Conservation (phyloP, 371 early-diverging fungal species). For the Mucor mucedo region DNA sequence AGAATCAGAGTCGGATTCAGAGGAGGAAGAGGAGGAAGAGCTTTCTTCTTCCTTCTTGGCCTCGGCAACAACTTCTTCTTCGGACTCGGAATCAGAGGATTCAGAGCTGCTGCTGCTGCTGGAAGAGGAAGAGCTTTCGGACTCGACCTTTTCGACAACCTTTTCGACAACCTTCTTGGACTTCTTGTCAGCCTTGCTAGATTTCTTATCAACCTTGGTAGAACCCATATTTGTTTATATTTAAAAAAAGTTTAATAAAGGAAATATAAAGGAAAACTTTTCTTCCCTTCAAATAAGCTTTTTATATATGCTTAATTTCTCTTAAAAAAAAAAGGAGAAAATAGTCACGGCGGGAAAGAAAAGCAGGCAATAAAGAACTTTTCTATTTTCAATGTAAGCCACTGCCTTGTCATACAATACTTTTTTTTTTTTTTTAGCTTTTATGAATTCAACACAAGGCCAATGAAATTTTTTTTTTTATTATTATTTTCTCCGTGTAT, state of each 20-base stretch:
- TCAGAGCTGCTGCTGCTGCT: slow-evolving; percentile 17
- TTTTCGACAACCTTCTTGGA: slow-evolving; percentile 16
- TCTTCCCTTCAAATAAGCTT: background rate
- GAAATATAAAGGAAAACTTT: background rate
- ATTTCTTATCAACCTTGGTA: slow-evolving; percentile 15
- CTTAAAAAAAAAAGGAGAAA: background rate
- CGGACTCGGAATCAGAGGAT: slow-evolving; percentile 15
- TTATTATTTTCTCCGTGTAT: too few relatives aligned
- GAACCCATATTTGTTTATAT: slow-evolving; percentile 20
- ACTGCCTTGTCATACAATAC: background rate
- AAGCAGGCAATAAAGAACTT: background rate
- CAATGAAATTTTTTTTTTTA: background rate
- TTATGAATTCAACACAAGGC: background rate
- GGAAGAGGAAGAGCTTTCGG: slow-evolving; percentile 7
- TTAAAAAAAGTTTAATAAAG: background rate
- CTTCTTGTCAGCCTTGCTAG: slow-evolving; percentile 20
- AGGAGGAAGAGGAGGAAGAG: slow-evolving; percentile 7
- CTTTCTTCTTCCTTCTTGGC: slow-evolving; percentile 6
- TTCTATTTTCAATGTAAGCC: slow-evolving; percentile 1
- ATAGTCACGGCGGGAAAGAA: background rate
- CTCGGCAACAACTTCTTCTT: slow-evolving; percentile 10
- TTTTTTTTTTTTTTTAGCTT: background rate
- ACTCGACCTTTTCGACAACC: slow-evolving; percentile 15
- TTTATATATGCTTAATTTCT: background rate
- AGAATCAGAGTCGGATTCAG: slow-evolving; percentile 8